Conservation (phyloP, 805 yeast species). For the Huiozyma sinensis region DNA sequence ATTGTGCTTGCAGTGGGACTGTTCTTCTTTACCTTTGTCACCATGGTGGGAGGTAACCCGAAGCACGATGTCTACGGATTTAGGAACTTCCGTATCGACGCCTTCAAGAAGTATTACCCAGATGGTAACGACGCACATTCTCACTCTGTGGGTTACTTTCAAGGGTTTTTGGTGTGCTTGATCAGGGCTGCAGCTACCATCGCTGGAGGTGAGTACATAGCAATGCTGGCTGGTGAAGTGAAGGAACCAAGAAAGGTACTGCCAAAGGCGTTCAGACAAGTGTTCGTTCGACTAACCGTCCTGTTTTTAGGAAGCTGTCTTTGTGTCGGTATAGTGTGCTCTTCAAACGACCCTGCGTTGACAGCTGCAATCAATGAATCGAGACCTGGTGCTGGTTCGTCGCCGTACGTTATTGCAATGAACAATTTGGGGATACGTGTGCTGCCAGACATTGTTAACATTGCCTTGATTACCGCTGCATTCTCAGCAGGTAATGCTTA, state of each 20-base stretch:
- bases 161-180: slow-evolving; percentile 62
- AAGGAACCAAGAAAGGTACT: slow-evolving; percentile 57
- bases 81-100: slow-evolving; percentile 42
- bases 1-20: slow-evolving; percentile 66
- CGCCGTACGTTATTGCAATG: slow-evolving; percentile 83
- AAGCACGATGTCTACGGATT: slow-evolving; percentile 51
- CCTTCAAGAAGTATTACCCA: slow-evolving; percentile 45
- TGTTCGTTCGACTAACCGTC: slow-evolving; percentile 54
- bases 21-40: slow-evolving; percentile 60
- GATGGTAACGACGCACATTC: slow-evolving; percentile 31
- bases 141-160: slow-evolving; percentile 42
- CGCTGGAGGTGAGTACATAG: slow-evolving; percentile 79
- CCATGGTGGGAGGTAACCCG: slow-evolving; percentile 87
- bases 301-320: slow-evolving; percentile 67
- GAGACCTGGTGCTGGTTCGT: slow-evolving; percentile 67
- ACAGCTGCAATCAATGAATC: slow-evolving; percentile 46
- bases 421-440: slow-evolving; percentile 51
- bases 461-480: slow-evolving; percentile 59
- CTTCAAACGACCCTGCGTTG: slow-evolving; percentile 55
- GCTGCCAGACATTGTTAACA: slow-evolving; percentile 72
- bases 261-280: slow-evolving; percentile 72
- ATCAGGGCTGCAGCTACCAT: slow-evolving; percentile 67
- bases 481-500: slow-evolving; percentile 80
- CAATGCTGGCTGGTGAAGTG: slow-evolving; percentile 80
- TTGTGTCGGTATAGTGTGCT: slow-evolving; percentile 67